These are phyloP conservation scores for Xylariaceae sp. DNA, from an alignment of 2,329 filamentous ascomycete species.

Conservation along the genomic window DNA sequence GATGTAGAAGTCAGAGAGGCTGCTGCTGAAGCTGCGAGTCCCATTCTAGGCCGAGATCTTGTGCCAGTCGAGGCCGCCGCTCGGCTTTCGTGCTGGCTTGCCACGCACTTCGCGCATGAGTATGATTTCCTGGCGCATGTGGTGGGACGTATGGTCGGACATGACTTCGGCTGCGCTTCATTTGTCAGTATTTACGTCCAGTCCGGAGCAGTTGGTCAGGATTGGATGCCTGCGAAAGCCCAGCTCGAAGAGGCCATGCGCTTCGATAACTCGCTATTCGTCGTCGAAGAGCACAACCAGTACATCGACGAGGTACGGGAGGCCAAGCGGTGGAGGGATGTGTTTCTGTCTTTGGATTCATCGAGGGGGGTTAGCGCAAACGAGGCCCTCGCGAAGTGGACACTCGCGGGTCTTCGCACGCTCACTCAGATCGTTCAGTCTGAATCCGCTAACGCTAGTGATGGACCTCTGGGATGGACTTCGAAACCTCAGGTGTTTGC, in stretches of 20 bases:
- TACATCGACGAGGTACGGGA: conserved; percentile 80
- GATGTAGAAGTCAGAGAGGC: conserved; percentile 78
- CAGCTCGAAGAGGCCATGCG: conserved; percentile 43
- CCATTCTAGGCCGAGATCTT: conserved; percentile 41
- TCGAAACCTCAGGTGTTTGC: conserved; percentile 63
- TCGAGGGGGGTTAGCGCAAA: conserved; percentile 15
- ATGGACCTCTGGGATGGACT: conserved; percentile 68
- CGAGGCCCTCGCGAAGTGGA: conserved; percentile 41
- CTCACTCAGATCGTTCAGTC: conserved; percentile 33
- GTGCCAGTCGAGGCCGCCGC: conserved; percentile 44
- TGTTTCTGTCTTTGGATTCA: conserved; percentile 34
- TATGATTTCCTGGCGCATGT: conserved; percentile 38
- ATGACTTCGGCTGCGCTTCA: conserved; percentile 18
- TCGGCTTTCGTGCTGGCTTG: conserved; percentile 41
- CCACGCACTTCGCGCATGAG: conserved; percentile 31
- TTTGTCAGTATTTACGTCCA: conserved; percentile 10
- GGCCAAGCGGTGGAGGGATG: conserved; percentile 58
- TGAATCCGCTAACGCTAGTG: conserved; percentile 30
- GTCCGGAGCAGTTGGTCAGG: conserved; percentile 8
- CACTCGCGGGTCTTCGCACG: conserved; percentile 41
- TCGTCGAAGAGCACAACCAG: conserved; percentile 88
- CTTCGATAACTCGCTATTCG: conserved; percentile 68
- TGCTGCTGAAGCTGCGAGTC: conserved; percentile 47
- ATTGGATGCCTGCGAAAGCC: conserved; percentile 28
- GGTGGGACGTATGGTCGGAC: conserved; percentile 39